Base-by-base conservation (phyloP, 225 moss, liverwort and hornwort genomes). In the Physcomitrellopsis africana region DNA sequence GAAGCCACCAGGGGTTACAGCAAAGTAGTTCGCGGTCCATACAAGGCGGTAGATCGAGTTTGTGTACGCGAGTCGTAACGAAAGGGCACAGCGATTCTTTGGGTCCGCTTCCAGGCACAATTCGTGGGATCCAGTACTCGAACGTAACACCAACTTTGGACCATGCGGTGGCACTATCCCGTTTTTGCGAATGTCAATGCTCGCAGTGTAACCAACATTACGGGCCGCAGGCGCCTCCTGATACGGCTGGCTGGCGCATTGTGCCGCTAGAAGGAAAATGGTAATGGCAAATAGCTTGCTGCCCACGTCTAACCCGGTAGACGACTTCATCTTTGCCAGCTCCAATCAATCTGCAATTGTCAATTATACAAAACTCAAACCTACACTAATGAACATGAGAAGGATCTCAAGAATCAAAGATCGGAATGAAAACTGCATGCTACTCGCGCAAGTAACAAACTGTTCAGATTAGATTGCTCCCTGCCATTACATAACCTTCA, bases 1-100 rank as follows among this genome's bases (percentile, higher is more conserved):
- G 20, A 26, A 51, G 41, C 62, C 63, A 10, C n/a, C 12, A 10
- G 60, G 63, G 7, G 49, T 29, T 5, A 18, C 19, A 9, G 63
- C 51, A 41, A 62, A 73, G 73, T 62, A 73, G 41, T 73, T 73
- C 16, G 63, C 63, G 27, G 60, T 51, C 73, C 63, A 73, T 10
- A 73, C 51, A 7, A 60, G 18, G 49, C 43, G 72, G 13, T 0
- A 0, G 17, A 53, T 6, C 0, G 17, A 0, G 49, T 32, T 53
- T 29, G 2, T 2, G 11, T 67, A 52, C 1, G 10, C 0, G 3
- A 12, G 37, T 41, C 53, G 68, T 46, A 68, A 32, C 1, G 54
- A 37, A 2, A 68, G 18, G 41, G 53, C 68, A 7, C 68, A 68
- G 11, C 54, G 53, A 0, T 29, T 29, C 8, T 3, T n/a, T 1